phyloP scores from a whole-genome alignment of 2,329 filamentous ascomycete species.

The Hyphodiscus sp. region DNA sequence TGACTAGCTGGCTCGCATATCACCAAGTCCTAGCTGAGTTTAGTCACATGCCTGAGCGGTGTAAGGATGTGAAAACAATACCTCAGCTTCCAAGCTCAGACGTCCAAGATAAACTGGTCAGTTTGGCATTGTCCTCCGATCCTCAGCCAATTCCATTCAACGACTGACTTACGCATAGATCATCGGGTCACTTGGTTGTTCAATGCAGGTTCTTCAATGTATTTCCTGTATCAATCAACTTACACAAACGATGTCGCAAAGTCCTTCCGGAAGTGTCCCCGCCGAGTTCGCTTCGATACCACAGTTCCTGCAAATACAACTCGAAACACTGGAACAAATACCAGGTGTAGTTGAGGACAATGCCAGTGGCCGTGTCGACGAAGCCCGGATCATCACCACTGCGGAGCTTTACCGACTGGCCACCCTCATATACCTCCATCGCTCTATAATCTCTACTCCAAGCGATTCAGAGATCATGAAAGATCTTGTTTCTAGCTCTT shows the following conservation, averaged over 20 bases:
- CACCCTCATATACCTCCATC: slow-evolving; percentile 36
- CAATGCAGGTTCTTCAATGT: slow-evolving; percentile 38
- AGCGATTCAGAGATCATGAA: slow-evolving; percentile 18
- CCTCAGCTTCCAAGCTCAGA: not conserved
- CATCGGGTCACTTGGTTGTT: slow-evolving; percentile 42
- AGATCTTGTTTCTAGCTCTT: slow-evolving; percentile 27
- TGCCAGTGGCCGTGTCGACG: slow-evolving; percentile 24
- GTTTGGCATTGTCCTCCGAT: not conserved
- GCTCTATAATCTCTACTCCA: slow-evolving; percentile 15
- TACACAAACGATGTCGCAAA: slow-evolving; percentile 6
- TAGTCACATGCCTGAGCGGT: slow-evolving; percentile 30
- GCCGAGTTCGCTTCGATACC: slow-evolving; percentile 5
- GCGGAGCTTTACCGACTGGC: slow-evolving; percentile 43
- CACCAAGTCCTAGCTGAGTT: slow-evolving; percentile 41
- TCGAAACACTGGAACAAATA: slow-evolving; percentile 21
- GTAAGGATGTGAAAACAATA: not conserved
- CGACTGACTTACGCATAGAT: slow-evolving; percentile 23
- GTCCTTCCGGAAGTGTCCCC: not conserved
- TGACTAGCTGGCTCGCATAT: slow-evolving; percentile 42
- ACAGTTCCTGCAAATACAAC: slow-evolving; percentile 14
- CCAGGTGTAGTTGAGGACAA: slow-evolving; percentile 26
- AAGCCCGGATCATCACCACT: slow-evolving; percentile 31
- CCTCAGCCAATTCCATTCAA: not conserved
- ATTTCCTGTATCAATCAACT: slow-evolving; percentile 36
- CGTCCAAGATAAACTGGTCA: not conserved